A percentile compares a stretch with the other conserved stretches of the same genome.
phyloP scores from a whole-genome alignment of 768 basidiomycete genomes.

The Lactarius trivialis region DNA sequence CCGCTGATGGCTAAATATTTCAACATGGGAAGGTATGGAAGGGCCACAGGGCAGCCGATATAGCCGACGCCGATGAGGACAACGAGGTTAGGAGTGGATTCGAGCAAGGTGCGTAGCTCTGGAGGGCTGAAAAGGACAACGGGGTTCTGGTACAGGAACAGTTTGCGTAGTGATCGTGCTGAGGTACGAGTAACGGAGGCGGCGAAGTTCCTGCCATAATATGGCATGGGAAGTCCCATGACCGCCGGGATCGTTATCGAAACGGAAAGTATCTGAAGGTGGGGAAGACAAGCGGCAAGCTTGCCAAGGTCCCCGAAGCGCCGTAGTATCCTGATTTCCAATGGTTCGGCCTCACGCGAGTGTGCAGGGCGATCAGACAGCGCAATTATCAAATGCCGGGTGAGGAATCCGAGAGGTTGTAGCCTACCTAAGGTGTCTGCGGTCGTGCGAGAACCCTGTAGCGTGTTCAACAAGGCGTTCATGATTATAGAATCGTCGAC shows the following conservation, averaged over 20 bases:
- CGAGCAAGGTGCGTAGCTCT: constrained; percentile 10
- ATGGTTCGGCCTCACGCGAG: background rate
- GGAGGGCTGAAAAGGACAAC: constrained; percentile 7
- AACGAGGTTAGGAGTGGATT: constrained; percentile 10
- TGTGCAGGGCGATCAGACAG: constrained; percentile 5
- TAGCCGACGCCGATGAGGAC: background rate
- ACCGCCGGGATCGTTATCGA: constrained; percentile 2
- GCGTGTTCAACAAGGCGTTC: background rate
- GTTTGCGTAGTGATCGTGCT: constrained; percentile 8
- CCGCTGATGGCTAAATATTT: constrained; percentile 6
- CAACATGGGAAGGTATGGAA: constrained; percentile 17
- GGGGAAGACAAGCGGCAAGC: constrained; percentile 10
- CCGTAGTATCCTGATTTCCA: background rate
- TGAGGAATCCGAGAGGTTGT: constrained; percentile 4
- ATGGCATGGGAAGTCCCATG: background rate
- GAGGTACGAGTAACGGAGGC: background rate
- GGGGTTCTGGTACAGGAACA: constrained; percentile 2
- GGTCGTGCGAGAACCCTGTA: background rate
- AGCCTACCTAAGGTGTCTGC: background rate
- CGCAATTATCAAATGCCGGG: constrained; percentile 15
- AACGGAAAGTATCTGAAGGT: constrained; percentile 13
- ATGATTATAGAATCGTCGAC: background rate
- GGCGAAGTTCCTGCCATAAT: constrained; percentile 18
- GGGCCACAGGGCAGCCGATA: constrained; percentile 11
- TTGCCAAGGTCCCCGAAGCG: constrained; percentile 15